These are phyloP conservation scores for Kuraishia ogatae DNA, from an alignment of 805 yeast genomes.

Conservation along the genomic window DNA sequence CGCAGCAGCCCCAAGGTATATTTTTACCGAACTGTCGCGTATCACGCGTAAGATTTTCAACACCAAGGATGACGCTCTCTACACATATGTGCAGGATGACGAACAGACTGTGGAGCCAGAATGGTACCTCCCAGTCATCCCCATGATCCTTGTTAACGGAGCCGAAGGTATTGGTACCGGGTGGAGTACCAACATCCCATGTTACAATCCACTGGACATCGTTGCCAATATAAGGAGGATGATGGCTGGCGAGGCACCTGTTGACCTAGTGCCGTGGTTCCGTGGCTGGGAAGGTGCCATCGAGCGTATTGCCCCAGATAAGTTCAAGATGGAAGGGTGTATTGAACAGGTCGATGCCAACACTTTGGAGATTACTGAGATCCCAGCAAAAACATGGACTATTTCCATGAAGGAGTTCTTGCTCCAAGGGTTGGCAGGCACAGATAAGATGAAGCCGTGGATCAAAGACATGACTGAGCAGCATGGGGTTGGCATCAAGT, in stretches of 20 bases:
- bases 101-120: constrained; percentile 92
- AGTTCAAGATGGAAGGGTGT: constrained; percentile 68
- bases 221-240: constrained; percentile 64
- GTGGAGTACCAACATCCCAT: constrained; percentile 92
- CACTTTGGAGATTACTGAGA: constrained; percentile 81
- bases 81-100: constrained; percentile 81
- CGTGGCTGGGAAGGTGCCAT: constrained; percentile 90
- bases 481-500: constrained; percentile 74
- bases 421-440: constrained; percentile 64
- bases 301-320: constrained; percentile 55
- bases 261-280: constrained; percentile 85
- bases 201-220: constrained; percentile 80
- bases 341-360: constrained; percentile 75
- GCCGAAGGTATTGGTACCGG: constrained; percentile 99
- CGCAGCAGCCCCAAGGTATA: constrained; percentile 97
- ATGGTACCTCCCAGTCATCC: constrained; percentile 90
- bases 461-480: constrained; percentile 93
- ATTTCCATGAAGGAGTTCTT: constrained; percentile 80
- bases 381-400: constrained; percentile 93
- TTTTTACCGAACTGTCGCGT: constrained; percentile 74
- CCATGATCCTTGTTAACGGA: constrained; percentile 93
- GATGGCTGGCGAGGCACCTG: constrained; percentile 63
- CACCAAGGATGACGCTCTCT: constrained; percentile 70
- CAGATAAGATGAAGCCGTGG: constrained; percentile 72
- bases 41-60: constrained; percentile 73